Evolutionary conservation across 1,139 yeast species (phyloP).

Genomic region (Lodderomyces orthopsilosis): DNA sequence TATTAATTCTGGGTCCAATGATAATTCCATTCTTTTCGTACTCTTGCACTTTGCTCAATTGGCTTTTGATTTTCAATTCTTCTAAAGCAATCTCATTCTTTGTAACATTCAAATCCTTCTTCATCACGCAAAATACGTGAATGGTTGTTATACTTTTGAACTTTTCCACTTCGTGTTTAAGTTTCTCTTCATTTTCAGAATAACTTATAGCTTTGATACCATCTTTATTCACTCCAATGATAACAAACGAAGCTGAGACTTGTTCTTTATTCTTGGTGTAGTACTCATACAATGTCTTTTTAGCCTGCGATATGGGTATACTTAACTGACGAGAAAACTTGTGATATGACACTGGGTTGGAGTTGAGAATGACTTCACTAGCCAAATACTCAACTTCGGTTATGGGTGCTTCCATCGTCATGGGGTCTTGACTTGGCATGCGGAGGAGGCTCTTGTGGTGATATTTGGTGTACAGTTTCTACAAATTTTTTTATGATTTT

Average conservation of each 20-base stretch:
- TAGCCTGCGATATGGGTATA: conserved; percentile 31
- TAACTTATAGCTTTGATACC: conserved; percentile 19
- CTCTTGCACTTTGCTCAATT: conserved; percentile 17
- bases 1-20: conserved; percentile 29
- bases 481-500: background rate
- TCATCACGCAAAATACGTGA: conserved; percentile 32
- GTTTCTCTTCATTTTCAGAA: conserved; percentile 18
- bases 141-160: conserved; percentile 25
- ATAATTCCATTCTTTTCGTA: conserved; percentile 33
- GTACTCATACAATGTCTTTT: conserved; percentile 28
- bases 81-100: conserved; percentile 28
- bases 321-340: conserved; percentile 26
- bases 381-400: conserved; percentile 32
- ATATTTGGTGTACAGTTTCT: background rate
- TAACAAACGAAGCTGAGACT: conserved; percentile 33
- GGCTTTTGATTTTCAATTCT: conserved; percentile 24
- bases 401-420: conserved; percentile 37
- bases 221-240: conserved; percentile 23
- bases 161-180: conserved; percentile 17
- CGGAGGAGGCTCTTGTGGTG: background rate
- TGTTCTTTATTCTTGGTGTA: conserved; percentile 30
- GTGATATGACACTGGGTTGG: conserved; percentile 29
- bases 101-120: conserved; percentile 18
- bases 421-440: conserved; percentile 10
- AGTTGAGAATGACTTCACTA: conserved; percentile 22